A percentile compares a stretch with the other conserved stretches of the same genome.
These are phyloP conservation scores for Xylariomycetidae sp. DNA, from an alignment of 2,329 filamentous ascomycete genomes.

Conservation along the genomic window DNA sequence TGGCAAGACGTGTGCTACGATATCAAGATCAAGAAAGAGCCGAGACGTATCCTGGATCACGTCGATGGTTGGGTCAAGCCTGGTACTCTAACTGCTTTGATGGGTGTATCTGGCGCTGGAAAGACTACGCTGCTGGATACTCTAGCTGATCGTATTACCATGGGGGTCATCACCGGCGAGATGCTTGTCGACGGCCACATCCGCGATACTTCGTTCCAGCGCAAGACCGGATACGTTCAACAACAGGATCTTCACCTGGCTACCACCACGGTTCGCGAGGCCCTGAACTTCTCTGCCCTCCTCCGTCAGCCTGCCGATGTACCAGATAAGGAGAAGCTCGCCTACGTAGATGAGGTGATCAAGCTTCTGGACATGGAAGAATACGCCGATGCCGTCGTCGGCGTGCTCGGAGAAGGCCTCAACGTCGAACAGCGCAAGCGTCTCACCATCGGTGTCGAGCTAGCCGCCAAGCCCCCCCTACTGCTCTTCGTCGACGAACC, in stretches of 20 bases:
- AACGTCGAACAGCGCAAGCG: conserved; percentile 69
- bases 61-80: conserved; percentile 94
- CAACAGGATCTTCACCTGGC: conserved; percentile 87
- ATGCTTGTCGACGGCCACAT: conserved; percentile 65
- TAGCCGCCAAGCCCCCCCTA: conserved; percentile 85
- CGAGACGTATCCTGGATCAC: conserved; percentile 72
- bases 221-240: conserved; percentile 88
- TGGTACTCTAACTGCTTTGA: conserved; percentile 81
- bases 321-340: conserved; percentile 72
- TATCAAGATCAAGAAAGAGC: conserved; percentile 72
- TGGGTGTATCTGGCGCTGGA: conserved; percentile 90
- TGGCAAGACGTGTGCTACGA: conserved; percentile 80
- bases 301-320: conserved; percentile 76
- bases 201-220: conserved; percentile 79
- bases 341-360: conserved; percentile 87
- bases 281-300: conserved; percentile 78
- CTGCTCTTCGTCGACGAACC: conserved; percentile 93
- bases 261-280: conserved; percentile 83
- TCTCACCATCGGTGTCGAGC: conserved; percentile 91
- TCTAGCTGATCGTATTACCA: conserved; percentile 77
- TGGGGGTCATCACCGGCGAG: conserved; percentile 83
- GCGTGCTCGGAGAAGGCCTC: conserved; percentile 82
- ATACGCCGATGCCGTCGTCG: conserved; percentile 86
- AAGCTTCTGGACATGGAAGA: conserved; percentile 85
- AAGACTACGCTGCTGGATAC: conserved; percentile 90